A percentile compares a stretch with the other conserved stretches of the same genome.
Evolutionary conservation across 1,284 basidiomycete species (phyloP).

Genomic region (Rhodotorula glutinis): DNA sequence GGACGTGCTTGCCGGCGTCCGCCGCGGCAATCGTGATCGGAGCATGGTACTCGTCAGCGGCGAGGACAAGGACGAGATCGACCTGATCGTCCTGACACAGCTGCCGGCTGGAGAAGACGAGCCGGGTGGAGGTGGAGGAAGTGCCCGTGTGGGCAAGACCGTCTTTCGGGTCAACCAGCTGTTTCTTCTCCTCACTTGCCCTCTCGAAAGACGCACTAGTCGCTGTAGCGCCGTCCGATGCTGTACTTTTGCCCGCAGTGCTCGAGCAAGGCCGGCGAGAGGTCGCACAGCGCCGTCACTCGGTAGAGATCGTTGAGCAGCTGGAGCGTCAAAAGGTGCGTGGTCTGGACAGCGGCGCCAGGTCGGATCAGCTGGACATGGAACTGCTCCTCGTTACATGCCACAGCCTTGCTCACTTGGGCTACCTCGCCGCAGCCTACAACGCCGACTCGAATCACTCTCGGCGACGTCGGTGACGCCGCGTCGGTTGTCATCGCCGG

Average conservation of each 20-base stretch:
- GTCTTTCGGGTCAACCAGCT: not conserved
- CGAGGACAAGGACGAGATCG: conserved; percentile 46
- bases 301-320: conserved; percentile 42
- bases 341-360: not conserved
- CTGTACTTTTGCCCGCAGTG: conserved; percentile 47
- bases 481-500: too few species aligned
- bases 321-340: conserved; percentile 45
- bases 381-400: too few species aligned
- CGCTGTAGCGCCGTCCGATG: conserved; percentile 40
- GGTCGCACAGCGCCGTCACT: conserved; percentile 48
- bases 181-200: not conserved
- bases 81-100: conserved; percentile 39
- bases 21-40: conserved; percentile 34
- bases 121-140: not conserved
- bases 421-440: conserved; percentile 45
- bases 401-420: conserved; percentile 29
- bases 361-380: too few species aligned
- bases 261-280: conserved; percentile 42
- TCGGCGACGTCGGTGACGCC: too few species aligned
- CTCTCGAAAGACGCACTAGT: conserved; percentile 8
- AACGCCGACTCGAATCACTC: conserved; percentile 40
- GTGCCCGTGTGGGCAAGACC: not conserved
- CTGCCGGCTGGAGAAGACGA: too few species aligned
- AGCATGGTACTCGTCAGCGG: conserved; percentile 43
- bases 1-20: conserved; percentile 45